A percentile compares a stretch with the other conserved stretches of the same genome.
Evolutionary conservation across 2,329 filamentous ascomycete genomes (phyloP).

Genomic region (Exserohilum rostratum): DNA sequence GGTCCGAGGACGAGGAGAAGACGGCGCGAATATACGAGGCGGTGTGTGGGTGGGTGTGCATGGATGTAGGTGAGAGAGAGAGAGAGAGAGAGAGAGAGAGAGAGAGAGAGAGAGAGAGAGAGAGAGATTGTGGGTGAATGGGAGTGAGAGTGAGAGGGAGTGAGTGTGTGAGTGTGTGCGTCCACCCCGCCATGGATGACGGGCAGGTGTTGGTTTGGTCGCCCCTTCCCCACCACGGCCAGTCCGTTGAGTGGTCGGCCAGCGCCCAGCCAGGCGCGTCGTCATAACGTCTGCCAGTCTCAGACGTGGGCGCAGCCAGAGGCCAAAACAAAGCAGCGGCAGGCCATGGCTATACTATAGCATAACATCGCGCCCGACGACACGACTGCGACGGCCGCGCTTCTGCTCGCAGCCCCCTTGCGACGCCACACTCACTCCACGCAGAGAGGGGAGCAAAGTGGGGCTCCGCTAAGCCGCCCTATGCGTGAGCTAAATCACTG

Average conservation of each 20-base stretch:
- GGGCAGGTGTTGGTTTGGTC: constrained; percentile 4
- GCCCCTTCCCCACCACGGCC: constrained; percentile 17
- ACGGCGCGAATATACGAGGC: neutral
- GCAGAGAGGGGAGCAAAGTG: constrained; percentile 25
- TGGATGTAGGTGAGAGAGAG: neutral
- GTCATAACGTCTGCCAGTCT: constrained; percentile 17
- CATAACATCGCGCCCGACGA: too few relatives aligned
- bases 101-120: too few relatives aligned
- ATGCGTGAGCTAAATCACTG: constrained; percentile 33
- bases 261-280: constrained; percentile 8
- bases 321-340: constrained; percentile 3
- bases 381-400: constrained; percentile 12
- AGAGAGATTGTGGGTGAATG: too few relatives aligned
- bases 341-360: too few relatives aligned
- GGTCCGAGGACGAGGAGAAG: neutral
- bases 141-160: neutral
- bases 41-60: neutral
- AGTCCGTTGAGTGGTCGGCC: neutral
- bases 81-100: neutral
- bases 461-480: constrained; percentile 33
- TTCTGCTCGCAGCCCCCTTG: constrained; percentile 4
- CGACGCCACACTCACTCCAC: constrained; percentile 24
- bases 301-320: constrained; percentile 7
- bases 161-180: neutral
- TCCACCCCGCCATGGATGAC: constrained; percentile 12